Conservation (phyloP, 208 protist genomes). For the Balamuthia mandrillaris region DNA sequence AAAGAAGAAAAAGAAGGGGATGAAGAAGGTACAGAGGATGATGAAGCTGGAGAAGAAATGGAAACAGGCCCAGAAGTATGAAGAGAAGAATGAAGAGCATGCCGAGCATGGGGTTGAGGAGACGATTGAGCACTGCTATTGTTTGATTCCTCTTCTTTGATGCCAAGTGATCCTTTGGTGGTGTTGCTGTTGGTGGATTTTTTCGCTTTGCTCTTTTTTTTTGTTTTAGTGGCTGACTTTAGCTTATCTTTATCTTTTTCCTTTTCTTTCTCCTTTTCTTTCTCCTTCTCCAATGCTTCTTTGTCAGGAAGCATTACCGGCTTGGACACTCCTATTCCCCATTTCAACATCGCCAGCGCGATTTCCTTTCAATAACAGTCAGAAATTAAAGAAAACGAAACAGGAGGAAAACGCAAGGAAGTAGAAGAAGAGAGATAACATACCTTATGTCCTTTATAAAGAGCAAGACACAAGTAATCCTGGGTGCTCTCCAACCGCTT, state of each 20-base stretch:
- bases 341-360: constrained; percentile 17
- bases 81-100: no score
- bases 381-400: not conserved
- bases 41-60: no score
- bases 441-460: constrained; percentile 24
- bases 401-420: not conserved
- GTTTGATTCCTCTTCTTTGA: no score
- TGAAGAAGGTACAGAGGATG: no score
- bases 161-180: no score
- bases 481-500: constrained; percentile 8
- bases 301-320: not conserved
- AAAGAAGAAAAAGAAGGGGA: no score
- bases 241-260: not conserved
- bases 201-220: not conserved
- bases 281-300: constrained; percentile 22
- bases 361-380: not conserved
- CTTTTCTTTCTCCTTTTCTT: not conserved
- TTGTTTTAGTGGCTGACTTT: not conserved
- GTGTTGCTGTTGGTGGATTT: no score
- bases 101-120: no score
- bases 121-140: no score
- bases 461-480: constrained; percentile 16
- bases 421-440: not conserved
- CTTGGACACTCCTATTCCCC: not conserved
- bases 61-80: no score